phyloP scores from a whole-genome alignment of 805 yeast genomes.

The Kodamaea nitidulidarum region DNA sequence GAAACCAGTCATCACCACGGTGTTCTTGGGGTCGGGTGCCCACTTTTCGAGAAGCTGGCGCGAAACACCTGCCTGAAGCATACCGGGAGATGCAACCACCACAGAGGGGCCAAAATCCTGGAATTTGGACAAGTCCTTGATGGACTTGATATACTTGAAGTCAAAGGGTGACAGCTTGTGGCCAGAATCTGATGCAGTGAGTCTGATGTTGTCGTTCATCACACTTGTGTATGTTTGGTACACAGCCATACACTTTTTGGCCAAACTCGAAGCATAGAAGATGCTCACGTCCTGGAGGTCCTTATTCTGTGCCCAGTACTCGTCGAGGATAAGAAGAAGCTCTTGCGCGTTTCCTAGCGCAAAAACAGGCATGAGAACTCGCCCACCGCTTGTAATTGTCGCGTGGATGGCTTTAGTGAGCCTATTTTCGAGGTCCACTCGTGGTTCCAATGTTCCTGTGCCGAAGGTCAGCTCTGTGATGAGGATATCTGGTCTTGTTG shows the following conservation, averaged over 20 bases:
- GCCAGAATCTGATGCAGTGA: constrained; percentile 39
- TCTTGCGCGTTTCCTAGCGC: constrained; percentile 98
- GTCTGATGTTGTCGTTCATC: constrained; percentile 92
- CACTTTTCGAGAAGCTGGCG: constrained; percentile 88
- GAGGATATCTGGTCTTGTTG: constrained; percentile 77
- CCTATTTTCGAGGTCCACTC: constrained; percentile 78
- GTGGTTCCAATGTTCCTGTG: constrained; percentile 92
- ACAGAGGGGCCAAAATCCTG: constrained; percentile 96
- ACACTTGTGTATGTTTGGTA: constrained; percentile 94
- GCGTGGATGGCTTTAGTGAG: constrained; percentile 79
- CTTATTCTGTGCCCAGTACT: constrained; percentile 84
- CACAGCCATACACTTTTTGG: constrained; percentile 95
- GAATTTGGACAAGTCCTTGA: constrained; percentile 74
- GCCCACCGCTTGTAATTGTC: constrained; percentile 82
- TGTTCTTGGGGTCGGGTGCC: constrained; percentile 94
- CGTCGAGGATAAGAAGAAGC: constrained; percentile 81
- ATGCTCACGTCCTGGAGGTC: constrained; percentile 80
- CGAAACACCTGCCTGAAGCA: constrained; percentile 95
- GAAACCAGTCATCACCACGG: constrained; percentile 89
- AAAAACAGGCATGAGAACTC: constrained; percentile 89
- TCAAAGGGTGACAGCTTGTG: constrained; percentile 72
- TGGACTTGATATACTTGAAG: constrained; percentile 77
- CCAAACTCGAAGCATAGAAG: constrained; percentile 88
- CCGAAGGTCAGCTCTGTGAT: constrained; percentile 97
- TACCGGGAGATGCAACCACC: constrained; percentile 95